Percentiles rank a stretch among this genome's conserved stretches.
Conservation (phyloP, 352 stramenopile species). For the Globisporangium apiculatum region DNA sequence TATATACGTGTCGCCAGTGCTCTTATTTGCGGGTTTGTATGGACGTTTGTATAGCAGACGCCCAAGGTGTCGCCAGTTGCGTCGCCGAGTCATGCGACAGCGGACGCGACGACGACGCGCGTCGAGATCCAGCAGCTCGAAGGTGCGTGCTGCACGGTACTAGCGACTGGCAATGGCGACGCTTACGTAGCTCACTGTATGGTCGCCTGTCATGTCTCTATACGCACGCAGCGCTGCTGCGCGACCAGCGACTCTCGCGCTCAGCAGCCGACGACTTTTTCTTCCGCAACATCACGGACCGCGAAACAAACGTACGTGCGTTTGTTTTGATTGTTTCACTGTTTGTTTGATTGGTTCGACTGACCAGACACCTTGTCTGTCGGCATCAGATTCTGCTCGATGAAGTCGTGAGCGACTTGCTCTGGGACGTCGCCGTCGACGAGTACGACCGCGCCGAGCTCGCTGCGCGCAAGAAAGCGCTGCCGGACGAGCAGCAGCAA, state of each 20-base stretch:
- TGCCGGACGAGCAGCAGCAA: constrained; percentile 54
- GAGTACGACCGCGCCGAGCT: constrained; percentile 45
- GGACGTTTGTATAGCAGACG: neutral
- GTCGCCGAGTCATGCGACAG: constrained; percentile 1
- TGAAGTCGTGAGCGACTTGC: constrained; percentile 56
- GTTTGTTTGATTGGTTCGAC: neutral
- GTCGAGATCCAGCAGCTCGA: constrained; percentile 47
- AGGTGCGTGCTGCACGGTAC: constrained; percentile 12
- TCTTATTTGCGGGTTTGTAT: neutral
- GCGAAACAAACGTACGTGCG: constrained; percentile 31
- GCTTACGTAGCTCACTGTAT: neutral
- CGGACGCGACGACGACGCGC: constrained; percentile 11
- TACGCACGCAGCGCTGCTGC: constrained; percentile 25
- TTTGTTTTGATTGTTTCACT: neutral
- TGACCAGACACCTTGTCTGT: constrained; percentile 1
- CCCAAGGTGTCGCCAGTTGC: neutral
- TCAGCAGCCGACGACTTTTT: constrained; percentile 28
- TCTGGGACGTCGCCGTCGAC: constrained; percentile 52
- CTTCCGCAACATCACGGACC: constrained; percentile 31
- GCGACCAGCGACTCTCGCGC: constrained; percentile 31
- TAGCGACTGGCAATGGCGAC: neutral
- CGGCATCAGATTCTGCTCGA: constrained; percentile 38
- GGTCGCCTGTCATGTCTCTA: neutral
- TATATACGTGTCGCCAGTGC: neutral
- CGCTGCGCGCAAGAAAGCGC: constrained; percentile 37